Base-by-base conservation (phyloP, 2,329 filamentous ascomycete genomes). In the Amesomyces nigricolor region DNA sequence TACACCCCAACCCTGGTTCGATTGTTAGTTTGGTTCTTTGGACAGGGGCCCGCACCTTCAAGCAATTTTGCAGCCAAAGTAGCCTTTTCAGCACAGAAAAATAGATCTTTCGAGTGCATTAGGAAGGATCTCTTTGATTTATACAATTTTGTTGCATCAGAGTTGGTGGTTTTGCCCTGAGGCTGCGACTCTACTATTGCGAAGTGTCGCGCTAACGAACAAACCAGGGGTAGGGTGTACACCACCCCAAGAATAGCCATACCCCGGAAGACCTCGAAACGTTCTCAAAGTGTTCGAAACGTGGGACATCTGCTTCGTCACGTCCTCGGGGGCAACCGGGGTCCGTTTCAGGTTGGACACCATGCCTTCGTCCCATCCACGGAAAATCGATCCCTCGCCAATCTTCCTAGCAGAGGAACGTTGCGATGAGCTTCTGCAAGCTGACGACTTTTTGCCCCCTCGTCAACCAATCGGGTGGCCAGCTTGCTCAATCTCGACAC, bases 201-300 rank as follows among this genome's bases (percentile, higher is more conserved):
- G n/a, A n/a, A n/a, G n/a, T n/a, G n/a, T n/a, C n/a, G n/a, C n/a
- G n/a, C n/a, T n/a, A n/a, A n/a, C n/a, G n/a, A n/a, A n/a, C n/a
- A n/a, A n/a, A n/a, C n/a, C n/a, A n/a, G n/a, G n/a, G n/a, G n/a
- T n/a, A n/a, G n/a, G n/a, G n/a, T n/a, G n/a, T 51, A 55, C 51
- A 51, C 16, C 32, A 26, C 30, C 32, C 58, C 58, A 59, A 61
- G 56, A 57, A 51, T 58, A 59, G 50, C 43, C 44, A 35, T 38
- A 32, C 44, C 48, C 45, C 51, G 49, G 45, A 47, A 38, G 17
- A 47, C 42, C 57, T 61, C 58, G 45, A 57, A 58, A 57, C 53
- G 9, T 58, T 60, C 58, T 46, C 10, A 35, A 22, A 48, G 53
- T 19, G 42, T 61, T 58, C 51, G 60, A 58, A 58, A 60, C 55